Conservation (phyloP, 1,284 basidiomycete species). For the Termitomyces sp. region DNA sequence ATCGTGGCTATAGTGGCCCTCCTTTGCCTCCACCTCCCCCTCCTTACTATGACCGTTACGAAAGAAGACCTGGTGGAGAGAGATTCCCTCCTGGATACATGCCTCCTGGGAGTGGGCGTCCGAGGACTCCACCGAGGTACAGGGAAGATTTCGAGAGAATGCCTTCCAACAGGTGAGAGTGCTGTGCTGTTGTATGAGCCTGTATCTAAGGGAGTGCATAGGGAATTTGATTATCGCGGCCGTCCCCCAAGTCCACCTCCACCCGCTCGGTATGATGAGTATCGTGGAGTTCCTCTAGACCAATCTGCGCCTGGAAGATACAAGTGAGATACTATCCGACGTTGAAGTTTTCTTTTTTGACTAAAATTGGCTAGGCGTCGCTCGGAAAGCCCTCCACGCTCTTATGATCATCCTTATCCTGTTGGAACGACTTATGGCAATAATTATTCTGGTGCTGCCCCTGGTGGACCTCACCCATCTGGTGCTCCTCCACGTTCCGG, state of each 20-base stretch:
- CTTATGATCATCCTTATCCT: constrained; percentile 47
- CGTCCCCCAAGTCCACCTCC: constrained; percentile 53
- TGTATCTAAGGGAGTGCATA: constrained; percentile 14
- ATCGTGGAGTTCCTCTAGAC: constrained; percentile 27
- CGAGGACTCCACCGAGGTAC: constrained; percentile 52
- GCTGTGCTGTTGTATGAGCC: not conserved
- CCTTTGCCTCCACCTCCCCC: constrained; percentile 42
- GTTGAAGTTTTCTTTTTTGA: not conserved
- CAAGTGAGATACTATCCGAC: constrained; percentile 36
- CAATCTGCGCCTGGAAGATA: constrained; percentile 38
- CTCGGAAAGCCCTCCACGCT: constrained; percentile 51
- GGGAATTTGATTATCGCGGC: constrained; percentile 47
- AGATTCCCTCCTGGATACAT: constrained; percentile 32
- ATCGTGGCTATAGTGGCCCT: constrained; percentile 37
- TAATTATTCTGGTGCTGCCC: constrained; percentile 43
- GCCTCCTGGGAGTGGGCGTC: constrained; percentile 45
- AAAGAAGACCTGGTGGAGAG: constrained; percentile 41
- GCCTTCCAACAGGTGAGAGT: constrained; percentile 25
- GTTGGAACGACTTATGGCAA: constrained; percentile 39
- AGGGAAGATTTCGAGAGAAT: constrained; percentile 54
- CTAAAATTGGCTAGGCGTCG: constrained; percentile 46
- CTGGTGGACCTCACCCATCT: constrained; percentile 37
- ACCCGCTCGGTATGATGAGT: constrained; percentile 58
- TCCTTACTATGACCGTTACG: constrained; percentile 57
- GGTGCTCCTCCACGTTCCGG: constrained; percentile 26